Percentiles rank a stretch among this genome's conserved stretches.
Evolutionary conservation across 2,329 filamentous ascomycete species (phyloP).

Genomic region (Stagonosporopsis chrysanthemi): DNA sequence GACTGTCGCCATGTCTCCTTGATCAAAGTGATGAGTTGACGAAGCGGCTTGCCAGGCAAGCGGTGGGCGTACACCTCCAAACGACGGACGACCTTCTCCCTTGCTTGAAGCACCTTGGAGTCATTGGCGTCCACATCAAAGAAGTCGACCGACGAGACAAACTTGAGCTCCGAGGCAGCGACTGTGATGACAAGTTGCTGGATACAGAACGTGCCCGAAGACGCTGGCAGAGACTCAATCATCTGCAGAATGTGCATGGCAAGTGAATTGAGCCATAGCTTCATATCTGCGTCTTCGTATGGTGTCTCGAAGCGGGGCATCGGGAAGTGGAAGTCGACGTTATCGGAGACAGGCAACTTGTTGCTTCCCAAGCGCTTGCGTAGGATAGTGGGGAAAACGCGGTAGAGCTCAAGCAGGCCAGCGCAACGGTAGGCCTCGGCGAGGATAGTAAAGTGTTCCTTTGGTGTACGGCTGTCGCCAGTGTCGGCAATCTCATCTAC

Average conservation of each 20-base stretch:
- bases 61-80: slow-evolving; percentile 56
- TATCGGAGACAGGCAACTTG: slow-evolving; percentile 31
- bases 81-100: slow-evolving; percentile 59
- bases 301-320: slow-evolving; percentile 44
- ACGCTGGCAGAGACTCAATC: slow-evolving; percentile 59
- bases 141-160: slow-evolving; percentile 50
- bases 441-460: slow-evolving; percentile 61
- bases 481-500: slow-evolving; percentile 59
- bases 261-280: slow-evolving; percentile 59
- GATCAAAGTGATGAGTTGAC: slow-evolving; percentile 59
- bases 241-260: slow-evolving; percentile 60
- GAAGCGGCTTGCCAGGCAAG: slow-evolving; percentile 61
- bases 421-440: slow-evolving; percentile 62
- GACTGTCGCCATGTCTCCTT: slow-evolving; percentile 62
- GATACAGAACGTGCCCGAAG: slow-evolving; percentile 62
- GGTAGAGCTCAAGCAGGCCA: slow-evolving; percentile 63
- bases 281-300: slow-evolving; percentile 44
- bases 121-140: slow-evolving; percentile 54
- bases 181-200: slow-evolving; percentile 63
- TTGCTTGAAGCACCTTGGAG: slow-evolving; percentile 52
- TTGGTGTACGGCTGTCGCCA: slow-evolving; percentile 61
- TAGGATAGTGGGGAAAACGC: slow-evolving; percentile 61
- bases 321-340: slow-evolving; percentile 42
- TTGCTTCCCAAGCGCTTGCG: slow-evolving; percentile 52
- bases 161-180: slow-evolving; percentile 59